Evolutionary conservation across 495 filamentous ascomycete genomes (phyloP).

Genomic region (Aspergillus biplanus): DNA sequence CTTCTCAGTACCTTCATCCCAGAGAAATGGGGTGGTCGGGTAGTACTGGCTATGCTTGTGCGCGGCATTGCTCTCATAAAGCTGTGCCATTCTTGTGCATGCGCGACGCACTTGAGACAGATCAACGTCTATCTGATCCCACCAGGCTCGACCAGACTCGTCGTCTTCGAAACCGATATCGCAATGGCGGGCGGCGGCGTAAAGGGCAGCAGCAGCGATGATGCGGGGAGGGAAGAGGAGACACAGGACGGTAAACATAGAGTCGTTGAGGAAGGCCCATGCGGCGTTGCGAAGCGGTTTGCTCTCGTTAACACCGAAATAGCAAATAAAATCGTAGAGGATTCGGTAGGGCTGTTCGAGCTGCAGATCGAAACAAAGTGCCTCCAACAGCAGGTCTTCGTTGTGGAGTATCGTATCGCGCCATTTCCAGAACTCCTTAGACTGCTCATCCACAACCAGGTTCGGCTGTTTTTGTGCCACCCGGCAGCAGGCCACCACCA

Average conservation of each 20-base stretch:
- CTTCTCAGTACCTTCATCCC: conserved; percentile 35
- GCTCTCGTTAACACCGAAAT: conserved; percentile 70
- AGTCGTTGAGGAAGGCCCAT: conserved; percentile 93
- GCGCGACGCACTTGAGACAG: conserved; percentile 66
- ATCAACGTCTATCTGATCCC: conserved; percentile 69
- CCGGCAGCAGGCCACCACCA: conserved; percentile 89
- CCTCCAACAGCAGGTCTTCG: conserved; percentile 90
- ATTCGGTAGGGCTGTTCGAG: conserved; percentile 82
- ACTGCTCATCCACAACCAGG: conserved; percentile 87
- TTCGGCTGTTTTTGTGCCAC: conserved; percentile 92
- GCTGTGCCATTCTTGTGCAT: conserved; percentile 69
- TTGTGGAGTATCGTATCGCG: conserved; percentile 86
- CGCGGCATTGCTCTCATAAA: conserved; percentile 72
- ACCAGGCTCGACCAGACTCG: conserved; percentile 78
- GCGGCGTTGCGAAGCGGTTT: conserved; percentile 78
- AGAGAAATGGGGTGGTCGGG: conserved; percentile 39
- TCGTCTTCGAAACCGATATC: conserved; percentile 74
- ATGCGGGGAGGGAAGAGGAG: conserved; percentile 77
- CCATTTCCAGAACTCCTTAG: conserved; percentile 97
- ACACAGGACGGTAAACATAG: conserved; percentile 78
- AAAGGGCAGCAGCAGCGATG: conserved; percentile 84
- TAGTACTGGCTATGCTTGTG: conserved; percentile 49
- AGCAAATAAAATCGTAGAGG: conserved; percentile 75
- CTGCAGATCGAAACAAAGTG: conserved; percentile 90
- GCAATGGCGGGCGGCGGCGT: conserved; percentile 75